Percentiles rank a stretch among this genome's conserved stretches.
phyloP scores from a whole-genome alignment of 768 basidiomycete genomes.

The Hypsizygus marmoreus region DNA sequence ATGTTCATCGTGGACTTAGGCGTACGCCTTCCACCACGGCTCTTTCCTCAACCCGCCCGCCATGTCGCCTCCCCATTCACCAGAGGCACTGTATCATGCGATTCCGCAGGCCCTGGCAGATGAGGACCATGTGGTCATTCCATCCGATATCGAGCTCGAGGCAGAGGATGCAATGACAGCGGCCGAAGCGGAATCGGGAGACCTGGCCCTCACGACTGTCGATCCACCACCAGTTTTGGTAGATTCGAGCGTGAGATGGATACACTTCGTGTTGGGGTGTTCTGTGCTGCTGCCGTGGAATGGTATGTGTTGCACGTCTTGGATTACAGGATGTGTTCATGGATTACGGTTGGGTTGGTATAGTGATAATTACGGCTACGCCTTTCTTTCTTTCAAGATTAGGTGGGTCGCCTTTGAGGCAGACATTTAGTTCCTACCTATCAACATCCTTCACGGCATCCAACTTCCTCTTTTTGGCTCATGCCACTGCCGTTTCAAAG shows the following conservation, averaged over 20 bases:
- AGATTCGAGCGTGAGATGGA: constrained; percentile 56
- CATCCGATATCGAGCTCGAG: constrained; percentile 30
- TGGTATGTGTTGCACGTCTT: constrained; percentile 47
- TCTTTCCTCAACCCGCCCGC: constrained; percentile 3
- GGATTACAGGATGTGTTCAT: neutral
- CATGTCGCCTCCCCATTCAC: constrained; percentile 33
- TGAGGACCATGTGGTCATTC: constrained; percentile 24
- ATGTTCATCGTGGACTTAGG: constrained; percentile 1
- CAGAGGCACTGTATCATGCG: constrained; percentile 44
- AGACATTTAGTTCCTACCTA: constrained; percentile 68
- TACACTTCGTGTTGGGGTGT: constrained; percentile 60
- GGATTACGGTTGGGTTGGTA: neutral
- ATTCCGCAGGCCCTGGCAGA: constrained; percentile 41
- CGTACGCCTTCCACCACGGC: neutral
- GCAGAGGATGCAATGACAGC: no score
- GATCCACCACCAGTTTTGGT: constrained; percentile 32
- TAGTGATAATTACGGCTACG: constrained; percentile 85
- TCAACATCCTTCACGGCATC: constrained; percentile 62
- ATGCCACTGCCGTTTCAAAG: constrained; percentile 71
- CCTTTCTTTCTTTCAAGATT: constrained; percentile 80
- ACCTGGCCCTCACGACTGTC: constrained; percentile 20
- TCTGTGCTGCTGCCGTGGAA: constrained; percentile 89
- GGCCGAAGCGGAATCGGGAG: constrained; percentile 17
- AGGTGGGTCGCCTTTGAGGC: constrained; percentile 53
- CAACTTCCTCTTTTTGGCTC: constrained; percentile 71